Evolutionary conservation across 2,329 filamentous ascomycete species (phyloP).

Genomic region (Rasamsonia emersonii): DNA sequence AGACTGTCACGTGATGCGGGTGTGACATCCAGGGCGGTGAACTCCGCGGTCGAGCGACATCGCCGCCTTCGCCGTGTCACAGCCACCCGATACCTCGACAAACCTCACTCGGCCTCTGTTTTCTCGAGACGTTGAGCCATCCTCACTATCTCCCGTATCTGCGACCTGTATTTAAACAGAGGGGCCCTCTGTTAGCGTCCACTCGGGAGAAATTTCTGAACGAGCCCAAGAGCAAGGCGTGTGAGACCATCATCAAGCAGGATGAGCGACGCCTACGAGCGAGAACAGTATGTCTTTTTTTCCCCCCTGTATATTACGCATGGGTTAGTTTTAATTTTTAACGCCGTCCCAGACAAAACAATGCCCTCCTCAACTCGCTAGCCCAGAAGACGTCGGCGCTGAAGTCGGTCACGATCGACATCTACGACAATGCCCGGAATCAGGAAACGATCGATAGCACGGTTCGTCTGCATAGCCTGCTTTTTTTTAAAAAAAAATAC

Average conservation of each 20-base stretch:
- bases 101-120: too few relatives aligned
- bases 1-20: too few relatives aligned
- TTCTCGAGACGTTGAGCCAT: too few relatives aligned
- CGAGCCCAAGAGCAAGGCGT: too few relatives aligned
- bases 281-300: conserved; percentile 49
- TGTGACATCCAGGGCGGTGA: too few relatives aligned
- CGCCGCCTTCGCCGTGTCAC: too few relatives aligned
- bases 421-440: conserved; percentile 88
- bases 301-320: conserved; percentile 4
- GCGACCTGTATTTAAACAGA: too few relatives aligned
- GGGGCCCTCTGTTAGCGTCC: too few relatives aligned
- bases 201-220: too few relatives aligned
- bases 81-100: too few relatives aligned
- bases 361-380: conserved; percentile 84
- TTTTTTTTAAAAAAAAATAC: not conserved
- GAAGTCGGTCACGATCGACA: conserved; percentile 90
- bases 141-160: too few relatives aligned
- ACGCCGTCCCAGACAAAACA: conserved; percentile 62
- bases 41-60: too few relatives aligned
- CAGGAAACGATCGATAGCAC: conserved; percentile 84
- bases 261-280: conserved; percentile 72
- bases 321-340: conserved; percentile 10
- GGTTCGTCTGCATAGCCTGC: conserved; percentile 37
- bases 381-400: conserved; percentile 84
- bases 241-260: conserved; percentile 11